phyloP scores from a whole-genome alignment of 306 rosid genomes.

The Cicer pinnatifidum region DNA sequence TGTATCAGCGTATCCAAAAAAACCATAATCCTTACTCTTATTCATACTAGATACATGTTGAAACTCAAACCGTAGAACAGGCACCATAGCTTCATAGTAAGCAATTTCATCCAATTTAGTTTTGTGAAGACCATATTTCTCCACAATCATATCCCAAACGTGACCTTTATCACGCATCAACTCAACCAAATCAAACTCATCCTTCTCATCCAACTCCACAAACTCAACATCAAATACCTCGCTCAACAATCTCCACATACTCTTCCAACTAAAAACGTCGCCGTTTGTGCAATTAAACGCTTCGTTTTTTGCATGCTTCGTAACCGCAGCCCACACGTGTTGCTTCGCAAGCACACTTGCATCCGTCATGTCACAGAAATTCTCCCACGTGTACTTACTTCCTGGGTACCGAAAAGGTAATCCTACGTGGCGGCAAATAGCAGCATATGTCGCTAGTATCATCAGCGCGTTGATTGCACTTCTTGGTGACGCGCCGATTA shows the following conservation, averaged over 20 bases:
- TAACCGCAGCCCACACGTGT: constrained; percentile 56
- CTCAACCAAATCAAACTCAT: constrained; percentile 46
- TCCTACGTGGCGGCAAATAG: constrained; percentile 40
- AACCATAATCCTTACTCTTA: constrained; percentile 53
- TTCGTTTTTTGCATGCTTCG: constrained; percentile 33
- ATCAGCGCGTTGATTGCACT: constrained; percentile 35
- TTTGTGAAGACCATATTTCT: constrained; percentile 44
- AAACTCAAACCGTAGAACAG: constrained; percentile 40
- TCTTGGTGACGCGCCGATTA: constrained; percentile 42
- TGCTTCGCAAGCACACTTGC: constrained; percentile 48
- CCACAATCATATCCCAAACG: constrained; percentile 54
- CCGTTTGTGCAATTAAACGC: constrained; percentile 56
- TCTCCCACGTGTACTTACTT: constrained; percentile 53
- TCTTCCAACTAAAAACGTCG: constrained; percentile 52
- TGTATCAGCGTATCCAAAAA: constrained; percentile 39
- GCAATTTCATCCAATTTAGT: constrained; percentile 53
- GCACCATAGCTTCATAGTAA: background rate
- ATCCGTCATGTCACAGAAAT: constrained; percentile 54
- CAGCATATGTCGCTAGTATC: constrained; percentile 34
- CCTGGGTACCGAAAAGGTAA: constrained; percentile 47
- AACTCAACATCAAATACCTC: constrained; percentile 42
- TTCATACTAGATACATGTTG: constrained; percentile 59
- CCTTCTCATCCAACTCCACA: constrained; percentile 34
- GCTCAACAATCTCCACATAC: constrained; percentile 39
- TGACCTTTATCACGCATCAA: constrained; percentile 49